Percentiles rank a stretch among this genome's conserved stretches.
Conservation (phyloP, 2,329 filamentous ascomycete genomes). For the Coniella vitis region DNA sequence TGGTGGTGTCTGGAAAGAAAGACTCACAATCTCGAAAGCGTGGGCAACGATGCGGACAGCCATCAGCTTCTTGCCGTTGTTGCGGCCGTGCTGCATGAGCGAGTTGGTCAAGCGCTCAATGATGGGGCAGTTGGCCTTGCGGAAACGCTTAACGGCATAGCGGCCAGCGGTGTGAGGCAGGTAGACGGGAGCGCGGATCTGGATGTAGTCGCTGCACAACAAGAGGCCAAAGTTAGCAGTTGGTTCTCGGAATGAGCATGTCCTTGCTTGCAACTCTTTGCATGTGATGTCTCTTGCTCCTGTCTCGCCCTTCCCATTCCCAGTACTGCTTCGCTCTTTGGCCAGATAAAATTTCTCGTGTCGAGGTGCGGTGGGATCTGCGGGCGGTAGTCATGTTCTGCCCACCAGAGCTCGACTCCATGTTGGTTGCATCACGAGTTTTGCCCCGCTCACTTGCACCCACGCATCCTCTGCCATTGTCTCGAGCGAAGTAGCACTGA, state of each 20-base stretch:
- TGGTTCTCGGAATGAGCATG: constrained; percentile 11
- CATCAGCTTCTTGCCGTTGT: constrained; percentile 99
- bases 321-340: no score
- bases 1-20: no score
- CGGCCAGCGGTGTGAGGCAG: constrained; percentile 97
- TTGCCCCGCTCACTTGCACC: no score
- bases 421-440: no score
- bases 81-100: constrained; percentile 99
- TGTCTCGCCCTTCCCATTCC: not conserved
- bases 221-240: constrained; percentile 26
- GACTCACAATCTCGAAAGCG: constrained; percentile 91
- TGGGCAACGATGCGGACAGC: constrained; percentile 98
- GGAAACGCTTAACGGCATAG: constrained; percentile 99
- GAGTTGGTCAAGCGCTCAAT: constrained; percentile 99
- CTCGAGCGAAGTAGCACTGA: constrained; percentile 8
- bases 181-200: constrained; percentile 98
- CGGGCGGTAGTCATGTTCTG: no score
- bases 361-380: no score
- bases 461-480: no score
- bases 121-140: constrained; percentile 99
- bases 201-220: constrained; percentile 86
- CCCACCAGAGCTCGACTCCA: no score
- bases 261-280: not conserved
- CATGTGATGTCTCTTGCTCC: not conserved
- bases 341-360: no score